These are phyloP conservation scores for Elsinoe perseae DNA, from an alignment of 2,329 filamentous ascomycete species.

Conservation along the genomic window DNA sequence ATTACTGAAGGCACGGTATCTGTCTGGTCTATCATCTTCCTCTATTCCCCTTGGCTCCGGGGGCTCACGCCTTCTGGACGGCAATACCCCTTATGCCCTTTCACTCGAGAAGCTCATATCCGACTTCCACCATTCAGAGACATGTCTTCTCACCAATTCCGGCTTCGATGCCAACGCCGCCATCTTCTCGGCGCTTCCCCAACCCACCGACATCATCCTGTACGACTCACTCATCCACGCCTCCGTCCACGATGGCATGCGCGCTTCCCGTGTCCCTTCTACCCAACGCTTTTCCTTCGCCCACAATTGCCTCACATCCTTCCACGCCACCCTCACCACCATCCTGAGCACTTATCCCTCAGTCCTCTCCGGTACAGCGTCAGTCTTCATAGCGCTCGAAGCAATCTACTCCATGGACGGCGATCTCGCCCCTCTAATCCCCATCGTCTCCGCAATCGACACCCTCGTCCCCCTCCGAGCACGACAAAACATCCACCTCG, in stretches of 20 bases:
- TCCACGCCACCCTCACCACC: slow-evolving; percentile 28
- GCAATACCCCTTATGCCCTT: slow-evolving; percentile 55
- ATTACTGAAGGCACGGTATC: slow-evolving; percentile 41
- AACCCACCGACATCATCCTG: slow-evolving; percentile 47
- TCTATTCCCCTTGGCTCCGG: slow-evolving; percentile 45
- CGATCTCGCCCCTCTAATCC: slow-evolving; percentile 56
- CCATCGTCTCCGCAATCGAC: slow-evolving; percentile 53
- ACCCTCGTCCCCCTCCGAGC: slow-evolving; percentile 40
- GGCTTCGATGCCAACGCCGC: slow-evolving; percentile 45
- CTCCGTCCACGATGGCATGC: slow-evolving; percentile 35
- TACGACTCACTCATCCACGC: slow-evolving; percentile 73
- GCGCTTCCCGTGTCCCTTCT: slow-evolving; percentile 14
- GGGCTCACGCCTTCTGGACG: slow-evolving; percentile 57
- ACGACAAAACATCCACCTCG: slow-evolving; percentile 51
- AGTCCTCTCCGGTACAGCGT: slow-evolving; percentile 35
- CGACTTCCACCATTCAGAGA: slow-evolving; percentile 50
- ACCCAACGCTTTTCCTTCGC: slow-evolving; percentile 36
- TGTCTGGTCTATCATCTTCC: slow-evolving; percentile 37
- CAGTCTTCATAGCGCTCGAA: slow-evolving; percentile 63
- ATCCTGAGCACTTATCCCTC: slow-evolving; percentile 26
- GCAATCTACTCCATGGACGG: slow-evolving; percentile 79
- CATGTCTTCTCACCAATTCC: slow-evolving; percentile 54
- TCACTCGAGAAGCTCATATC: slow-evolving; percentile 53
- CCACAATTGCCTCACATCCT: slow-evolving; percentile 47
- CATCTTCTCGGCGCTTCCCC: slow-evolving; percentile 42